phyloP scores from a whole-genome alignment of 2,329 filamentous ascomycete genomes.

The Chrysosporium keratinophilum region DNA sequence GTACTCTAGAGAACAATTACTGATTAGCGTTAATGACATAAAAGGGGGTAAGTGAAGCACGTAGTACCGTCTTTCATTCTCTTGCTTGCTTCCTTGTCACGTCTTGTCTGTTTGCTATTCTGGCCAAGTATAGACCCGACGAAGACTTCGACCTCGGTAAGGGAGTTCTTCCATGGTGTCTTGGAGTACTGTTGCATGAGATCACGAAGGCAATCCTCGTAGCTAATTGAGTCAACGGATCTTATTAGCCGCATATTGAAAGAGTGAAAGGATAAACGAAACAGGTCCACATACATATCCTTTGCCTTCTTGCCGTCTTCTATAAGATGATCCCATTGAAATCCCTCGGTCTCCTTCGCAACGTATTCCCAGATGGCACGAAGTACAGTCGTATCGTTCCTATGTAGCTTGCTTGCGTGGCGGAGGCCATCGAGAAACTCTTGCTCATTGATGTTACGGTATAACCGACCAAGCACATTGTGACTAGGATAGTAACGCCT shows the following conservation, averaged over 20 bases:
- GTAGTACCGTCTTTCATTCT: slow-evolving; percentile 19
- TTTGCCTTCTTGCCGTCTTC: slow-evolving; percentile 14
- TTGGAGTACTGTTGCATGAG: slow-evolving; percentile 20
- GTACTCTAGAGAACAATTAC: slow-evolving; percentile 16
- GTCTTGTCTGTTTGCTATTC: slow-evolving; percentile 18
- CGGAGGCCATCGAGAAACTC: slow-evolving; percentile 51
- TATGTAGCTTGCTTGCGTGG: slow-evolving; percentile 19
- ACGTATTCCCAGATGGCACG: slow-evolving; percentile 20
- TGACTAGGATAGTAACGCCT: slow-evolving; percentile 55
- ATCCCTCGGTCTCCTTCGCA: slow-evolving; percentile 18
- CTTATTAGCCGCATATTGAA: not conserved
- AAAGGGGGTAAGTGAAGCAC: not conserved
- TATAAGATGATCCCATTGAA: slow-evolving; percentile 20
- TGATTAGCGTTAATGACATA: not conserved
- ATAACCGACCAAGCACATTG: slow-evolving; percentile 60
- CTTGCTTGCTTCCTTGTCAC: slow-evolving; percentile 21
- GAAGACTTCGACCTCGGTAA: slow-evolving; percentile 18
- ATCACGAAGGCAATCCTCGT: slow-evolving; percentile 17
- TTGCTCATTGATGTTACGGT: slow-evolving; percentile 61
- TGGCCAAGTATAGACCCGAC: slow-evolving; percentile 19
- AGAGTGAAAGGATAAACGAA: not conserved
- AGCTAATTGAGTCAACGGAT: slow-evolving; percentile 3
- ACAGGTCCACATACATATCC: slow-evolving; percentile 18
- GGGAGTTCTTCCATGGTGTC: slow-evolving; percentile 18
- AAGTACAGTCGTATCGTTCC: slow-evolving; percentile 18